Percentiles rank a stretch among this genome's conserved stretches.
Conservation (phyloP, 2,329 filamentous ascomycete genomes). For the Cytospora chrysosperma region DNA sequence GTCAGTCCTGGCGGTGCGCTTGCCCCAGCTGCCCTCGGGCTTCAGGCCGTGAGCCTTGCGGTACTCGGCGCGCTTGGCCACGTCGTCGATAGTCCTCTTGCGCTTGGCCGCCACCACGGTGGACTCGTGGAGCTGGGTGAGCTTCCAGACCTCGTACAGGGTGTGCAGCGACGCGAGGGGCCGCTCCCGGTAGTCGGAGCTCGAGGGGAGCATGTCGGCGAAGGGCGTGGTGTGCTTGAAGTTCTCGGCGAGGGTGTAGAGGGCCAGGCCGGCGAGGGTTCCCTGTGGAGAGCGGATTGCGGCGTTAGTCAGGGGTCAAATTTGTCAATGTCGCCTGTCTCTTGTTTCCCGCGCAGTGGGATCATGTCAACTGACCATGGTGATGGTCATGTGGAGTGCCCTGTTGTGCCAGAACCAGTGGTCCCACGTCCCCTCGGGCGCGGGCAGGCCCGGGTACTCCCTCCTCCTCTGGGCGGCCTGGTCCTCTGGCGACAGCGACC, state of each 20-base stretch:
- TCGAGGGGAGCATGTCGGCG: slow-evolving; percentile 72
- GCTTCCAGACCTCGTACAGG: slow-evolving; percentile 68
- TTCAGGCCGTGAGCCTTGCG: slow-evolving; percentile 83
- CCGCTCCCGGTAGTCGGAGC: slow-evolving; percentile 65
- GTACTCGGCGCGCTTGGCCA: slow-evolving; percentile 82
- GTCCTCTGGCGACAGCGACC: slow-evolving; percentile 65
- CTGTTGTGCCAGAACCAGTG: slow-evolving; percentile 81
- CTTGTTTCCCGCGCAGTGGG: too few species aligned
- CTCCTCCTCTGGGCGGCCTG: slow-evolving; percentile 62
- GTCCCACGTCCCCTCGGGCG: slow-evolving; percentile 76
- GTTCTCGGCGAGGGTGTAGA: slow-evolving; percentile 73
- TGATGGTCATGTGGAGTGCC: slow-evolving; percentile 76
- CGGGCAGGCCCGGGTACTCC: slow-evolving; percentile 87
- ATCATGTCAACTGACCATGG: slow-evolving; percentile 56
- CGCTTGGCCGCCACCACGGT: slow-evolving; percentile 69
- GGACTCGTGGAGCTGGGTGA: slow-evolving; percentile 73
- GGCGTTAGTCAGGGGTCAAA: too few species aligned
- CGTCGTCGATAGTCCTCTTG: slow-evolving; percentile 74
- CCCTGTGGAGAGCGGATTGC: slow-evolving; percentile 45
- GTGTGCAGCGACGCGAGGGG: slow-evolving; percentile 67
- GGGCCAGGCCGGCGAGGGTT: slow-evolving; percentile 66
- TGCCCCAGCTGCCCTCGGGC: slow-evolving; percentile 53
- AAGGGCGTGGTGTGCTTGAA: slow-evolving; percentile 79
- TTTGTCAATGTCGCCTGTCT: too few species aligned
- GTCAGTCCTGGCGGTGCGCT: slow-evolving; percentile 25